phyloP scores from a whole-genome alignment of 768 basidiomycete genomes.

The Pleurotus djamor region DNA sequence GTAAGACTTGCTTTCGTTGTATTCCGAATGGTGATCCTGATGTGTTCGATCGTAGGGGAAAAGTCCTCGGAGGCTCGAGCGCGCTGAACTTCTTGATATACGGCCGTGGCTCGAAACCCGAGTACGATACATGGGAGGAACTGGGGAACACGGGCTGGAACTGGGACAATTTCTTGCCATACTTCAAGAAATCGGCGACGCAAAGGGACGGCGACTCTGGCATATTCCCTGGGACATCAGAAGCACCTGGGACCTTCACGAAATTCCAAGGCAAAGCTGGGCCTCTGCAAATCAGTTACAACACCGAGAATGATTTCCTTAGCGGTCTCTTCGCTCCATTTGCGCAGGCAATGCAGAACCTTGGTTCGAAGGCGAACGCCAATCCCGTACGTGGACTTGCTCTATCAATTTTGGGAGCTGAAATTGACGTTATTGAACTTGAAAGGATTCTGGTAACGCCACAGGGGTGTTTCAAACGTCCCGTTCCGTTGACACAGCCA shows the following conservation, averaged over 20 bases:
- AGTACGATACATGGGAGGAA: conserved; percentile 17
- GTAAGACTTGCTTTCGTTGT: neutral
- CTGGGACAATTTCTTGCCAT: neutral
- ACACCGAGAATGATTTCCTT: neutral
- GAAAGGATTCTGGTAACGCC: conserved; percentile 1
- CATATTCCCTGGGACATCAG: neutral
- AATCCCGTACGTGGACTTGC: neutral
- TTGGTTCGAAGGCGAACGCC: neutral
- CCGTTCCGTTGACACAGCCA: conserved; percentile 19
- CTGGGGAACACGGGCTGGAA: conserved; percentile 9
- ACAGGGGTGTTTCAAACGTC: conserved; percentile 1
- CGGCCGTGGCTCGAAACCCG: conserved; percentile 14
- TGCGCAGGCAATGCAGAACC: neutral
- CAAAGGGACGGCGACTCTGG: neutral
- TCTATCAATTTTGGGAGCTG: neutral
- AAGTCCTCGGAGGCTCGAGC: conserved; percentile 16
- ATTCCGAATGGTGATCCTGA: neutral
- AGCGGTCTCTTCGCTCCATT: neutral
- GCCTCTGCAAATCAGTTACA: neutral
- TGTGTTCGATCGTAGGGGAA: conserved; percentile 12
- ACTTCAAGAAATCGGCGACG: neutral
- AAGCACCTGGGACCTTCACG: neutral
- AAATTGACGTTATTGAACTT: neutral
- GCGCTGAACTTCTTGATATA: conserved; percentile 17
- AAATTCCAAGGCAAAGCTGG: neutral